Evolutionary conservation across 441 rosid genomes (phyloP), one percentile per base, ranked within the genome.

Genomic region (Gossypium laxum): DNA sequence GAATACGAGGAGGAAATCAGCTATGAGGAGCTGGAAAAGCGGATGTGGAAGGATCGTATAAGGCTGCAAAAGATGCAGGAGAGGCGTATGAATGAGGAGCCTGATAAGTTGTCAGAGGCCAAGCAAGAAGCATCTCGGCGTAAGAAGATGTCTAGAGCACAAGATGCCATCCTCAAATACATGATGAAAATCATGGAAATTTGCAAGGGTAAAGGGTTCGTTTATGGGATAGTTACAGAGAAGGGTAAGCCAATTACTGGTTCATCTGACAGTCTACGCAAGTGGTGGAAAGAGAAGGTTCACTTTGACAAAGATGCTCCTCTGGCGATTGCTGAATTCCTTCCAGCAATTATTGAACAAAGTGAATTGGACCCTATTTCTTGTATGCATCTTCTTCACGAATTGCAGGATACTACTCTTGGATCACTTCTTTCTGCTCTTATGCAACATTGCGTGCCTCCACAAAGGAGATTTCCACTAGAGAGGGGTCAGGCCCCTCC

Each of bases 161-260:
- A 88, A 74, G 93, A 82, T 71, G 82, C 85, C 1, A 80, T 88
- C 50, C 85, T 88, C 45, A 85, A 85, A 72, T 83, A 83, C 80
- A 88, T 85, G 93, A 81, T 80, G 65, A 88, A 85, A 83, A 87
- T 85, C 70, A 88, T 87, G 90, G 91, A 87, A 38, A 80, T 84
- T 4, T 85, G 89, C 72, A 83, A 87, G 19, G 87, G 71, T 0
- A 78, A 66, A 67, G 89, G 91, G 8, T 24, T 57, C 17, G 61
- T 57, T 57, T 57, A 57, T n/a, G 34, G 61, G 1, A 57, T 57
- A 4, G 0, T 87, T n/a, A 82, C 89, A 8, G 85, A 90, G 12
- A 82, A 81, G 21, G 90, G 91, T 4, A 90, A 86, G 78, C 89
- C 88, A 0, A 78, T 87, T 0, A 87, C 84, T 0, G 90, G 90